Evolutionary conservation across 257 asterid genomes (phyloP).

Genomic region (Echites panduratus): DNA sequence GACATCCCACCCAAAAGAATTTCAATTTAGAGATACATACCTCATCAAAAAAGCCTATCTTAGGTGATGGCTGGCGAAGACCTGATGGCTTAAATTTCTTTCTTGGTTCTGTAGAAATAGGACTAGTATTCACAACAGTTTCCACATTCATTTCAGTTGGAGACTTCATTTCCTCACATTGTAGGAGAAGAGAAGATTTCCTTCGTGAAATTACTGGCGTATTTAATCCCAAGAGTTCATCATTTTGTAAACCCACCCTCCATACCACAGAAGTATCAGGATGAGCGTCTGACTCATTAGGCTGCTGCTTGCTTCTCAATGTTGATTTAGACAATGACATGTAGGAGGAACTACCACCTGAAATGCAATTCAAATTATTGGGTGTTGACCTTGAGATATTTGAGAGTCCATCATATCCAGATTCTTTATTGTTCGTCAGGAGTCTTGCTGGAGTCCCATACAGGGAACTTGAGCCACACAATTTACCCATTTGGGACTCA

Average conservation of each 20-base stretch:
- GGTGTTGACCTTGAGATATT: slow-evolving; percentile 9
- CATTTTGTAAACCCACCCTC: background rate
- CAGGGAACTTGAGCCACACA: slow-evolving; percentile 21
- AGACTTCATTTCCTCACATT: slow-evolving; percentile 11
- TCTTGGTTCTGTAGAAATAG: slow-evolving; percentile 15
- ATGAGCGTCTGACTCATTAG: slow-evolving; percentile 5
- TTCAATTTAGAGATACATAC: slow-evolving; percentile 16
- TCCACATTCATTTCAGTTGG: slow-evolving; percentile 1
- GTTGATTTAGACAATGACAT: slow-evolving; percentile 4
- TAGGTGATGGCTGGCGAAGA: slow-evolving; percentile 61
- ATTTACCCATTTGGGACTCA: slow-evolving; percentile 21
- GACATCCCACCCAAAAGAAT: background rate
- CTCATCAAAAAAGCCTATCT: slow-evolving; percentile 54
- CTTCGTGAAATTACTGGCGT: background rate
- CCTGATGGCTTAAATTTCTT: slow-evolving; percentile 36
- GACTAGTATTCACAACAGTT: background rate
- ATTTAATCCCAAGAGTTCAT: slow-evolving; percentile 18
- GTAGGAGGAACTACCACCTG: slow-evolving; percentile 13
- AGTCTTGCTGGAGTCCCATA: slow-evolving; percentile 22
- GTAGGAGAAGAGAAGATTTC: slow-evolving; percentile 7
- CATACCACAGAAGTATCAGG: background rate
- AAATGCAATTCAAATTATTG: background rate
- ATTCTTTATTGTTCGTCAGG: slow-evolving; percentile 18
- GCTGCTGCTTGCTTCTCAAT: slow-evolving; percentile 18
- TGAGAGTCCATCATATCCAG: slow-evolving; percentile 17